These are phyloP conservation scores for Neurospora discreta DNA, from an alignment of 495 filamentous ascomycete genomes.

Conservation along the genomic window DNA sequence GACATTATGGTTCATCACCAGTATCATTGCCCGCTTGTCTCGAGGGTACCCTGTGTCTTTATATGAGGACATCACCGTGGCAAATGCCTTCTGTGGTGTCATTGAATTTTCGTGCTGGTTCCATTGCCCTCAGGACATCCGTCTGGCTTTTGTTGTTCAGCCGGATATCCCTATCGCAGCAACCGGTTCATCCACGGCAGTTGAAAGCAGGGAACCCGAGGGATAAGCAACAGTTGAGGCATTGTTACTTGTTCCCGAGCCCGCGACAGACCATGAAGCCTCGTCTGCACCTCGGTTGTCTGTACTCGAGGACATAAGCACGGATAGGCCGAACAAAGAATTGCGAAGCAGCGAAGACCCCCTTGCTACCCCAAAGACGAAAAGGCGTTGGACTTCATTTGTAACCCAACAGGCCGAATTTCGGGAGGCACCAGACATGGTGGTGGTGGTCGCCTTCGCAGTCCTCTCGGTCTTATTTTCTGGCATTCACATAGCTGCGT, in stretches of 20 bases:
- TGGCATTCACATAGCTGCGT: not conserved
- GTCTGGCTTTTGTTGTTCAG: not conserved
- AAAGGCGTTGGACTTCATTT: not conserved
- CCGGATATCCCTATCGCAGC: accelerated
- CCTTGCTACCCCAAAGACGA: not conserved
- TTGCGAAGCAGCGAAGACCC: not conserved
- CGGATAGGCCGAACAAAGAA: not conserved
- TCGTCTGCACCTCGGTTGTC: not conserved
- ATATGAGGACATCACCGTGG: not conserved
- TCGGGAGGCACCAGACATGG: accelerated
- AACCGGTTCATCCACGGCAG: accelerated
- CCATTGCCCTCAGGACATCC: not conserved
- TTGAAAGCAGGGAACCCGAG: not conserved
- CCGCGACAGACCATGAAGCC: not conserved
- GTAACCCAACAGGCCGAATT: not conserved
- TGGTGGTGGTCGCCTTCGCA: accelerated
- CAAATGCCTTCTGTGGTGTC: not conserved
- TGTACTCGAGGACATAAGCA: not conserved
- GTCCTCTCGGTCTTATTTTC: not conserved
- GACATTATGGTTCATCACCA: not conserved
- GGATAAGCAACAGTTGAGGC: not conserved
- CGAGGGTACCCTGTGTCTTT: not conserved
- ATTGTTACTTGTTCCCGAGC: not conserved
- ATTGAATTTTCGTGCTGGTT: not conserved
- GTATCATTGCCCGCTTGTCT: not conserved